These are phyloP conservation scores for Pseudocercospora macadamiae DNA, from an alignment of 2,329 filamentous ascomycete species.

Conservation along the genomic window DNA sequence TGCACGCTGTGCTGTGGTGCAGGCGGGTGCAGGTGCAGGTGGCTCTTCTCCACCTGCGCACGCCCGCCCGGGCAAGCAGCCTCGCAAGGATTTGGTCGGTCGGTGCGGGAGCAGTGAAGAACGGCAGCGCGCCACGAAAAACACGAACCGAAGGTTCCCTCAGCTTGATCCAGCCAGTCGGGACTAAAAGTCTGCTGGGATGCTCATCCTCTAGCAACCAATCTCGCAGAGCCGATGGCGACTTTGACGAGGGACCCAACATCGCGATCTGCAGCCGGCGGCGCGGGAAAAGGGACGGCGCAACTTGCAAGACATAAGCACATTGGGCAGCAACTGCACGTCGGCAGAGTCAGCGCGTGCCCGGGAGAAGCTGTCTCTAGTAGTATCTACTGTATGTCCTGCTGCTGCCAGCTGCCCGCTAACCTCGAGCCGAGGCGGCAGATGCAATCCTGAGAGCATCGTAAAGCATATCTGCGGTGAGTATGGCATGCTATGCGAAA, in stretches of 20 bases:
- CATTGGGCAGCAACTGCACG: constrained; percentile 1
- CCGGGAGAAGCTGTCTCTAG: neutral
- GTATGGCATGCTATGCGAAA: neutral
- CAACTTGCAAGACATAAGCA: constrained; percentile 7
- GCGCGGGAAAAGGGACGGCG: constrained; percentile 6
- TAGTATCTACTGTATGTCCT: neutral
- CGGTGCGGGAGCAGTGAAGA: too few species aligned
- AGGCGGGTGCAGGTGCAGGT: too few species aligned
- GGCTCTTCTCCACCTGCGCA: constrained; percentile 1
- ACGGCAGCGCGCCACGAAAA: too few species aligned
- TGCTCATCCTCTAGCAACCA: neutral
- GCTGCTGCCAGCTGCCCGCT: neutral
- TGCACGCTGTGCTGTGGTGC: neutral
- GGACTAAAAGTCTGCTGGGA: constrained; percentile 1
- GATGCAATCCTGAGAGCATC: neutral
- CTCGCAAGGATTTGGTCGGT: too few species aligned
- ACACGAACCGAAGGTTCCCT: constrained; percentile 8
- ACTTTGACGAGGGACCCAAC: constrained; percentile 5
- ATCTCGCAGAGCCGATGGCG: constrained; percentile 6
- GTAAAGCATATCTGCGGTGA: neutral
- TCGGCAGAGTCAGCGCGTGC: neutral
- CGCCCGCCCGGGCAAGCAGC: too few species aligned
- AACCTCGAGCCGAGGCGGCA: neutral
- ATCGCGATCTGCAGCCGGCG: constrained; percentile 9
- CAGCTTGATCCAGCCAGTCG: neutral